Conservation (phyloP, 2,329 filamentous ascomycete genomes). For the Lachnellula occidentalis region DNA sequence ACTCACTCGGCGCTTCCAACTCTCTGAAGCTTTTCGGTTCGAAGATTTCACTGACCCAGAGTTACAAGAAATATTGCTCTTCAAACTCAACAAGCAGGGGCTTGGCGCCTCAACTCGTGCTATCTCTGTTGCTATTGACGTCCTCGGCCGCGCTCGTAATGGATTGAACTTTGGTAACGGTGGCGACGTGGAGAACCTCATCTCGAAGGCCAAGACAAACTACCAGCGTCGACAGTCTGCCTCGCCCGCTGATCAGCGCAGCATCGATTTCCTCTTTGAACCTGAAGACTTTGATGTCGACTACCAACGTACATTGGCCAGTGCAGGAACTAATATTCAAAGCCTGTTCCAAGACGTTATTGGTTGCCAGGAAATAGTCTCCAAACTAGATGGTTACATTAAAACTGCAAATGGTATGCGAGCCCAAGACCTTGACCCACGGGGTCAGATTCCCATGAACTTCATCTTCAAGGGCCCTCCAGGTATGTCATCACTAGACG, state of each 20-base stretch:
- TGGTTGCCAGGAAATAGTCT: constrained; percentile 45
- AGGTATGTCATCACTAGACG: constrained; percentile 59
- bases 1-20: constrained; percentile 58
- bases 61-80: constrained; percentile 51
- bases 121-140: constrained; percentile 49
- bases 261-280: constrained; percentile 23
- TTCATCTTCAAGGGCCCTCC: constrained; percentile 52
- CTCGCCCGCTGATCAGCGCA: constrained; percentile 9
- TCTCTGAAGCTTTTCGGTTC: constrained; percentile 60
- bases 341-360: constrained; percentile 46
- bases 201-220: constrained; percentile 43
- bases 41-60: constrained; percentile 60
- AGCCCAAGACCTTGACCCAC: constrained; percentile 41
- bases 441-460: constrained; percentile 48
- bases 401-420: constrained; percentile 41
- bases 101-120: constrained; percentile 48
- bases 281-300: constrained; percentile 48
- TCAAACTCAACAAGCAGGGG: constrained; percentile 55
- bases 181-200: constrained; percentile 67
- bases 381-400: constrained; percentile 44
- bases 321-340: constrained; percentile 36
- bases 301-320: constrained; percentile 39
- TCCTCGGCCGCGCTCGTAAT: constrained; percentile 57
- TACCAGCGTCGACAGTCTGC: constrained; percentile 23
- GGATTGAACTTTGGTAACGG: constrained; percentile 66